Conservation (phyloP, 169 alveolate species). For the Cardiosporidium cionae region DNA sequence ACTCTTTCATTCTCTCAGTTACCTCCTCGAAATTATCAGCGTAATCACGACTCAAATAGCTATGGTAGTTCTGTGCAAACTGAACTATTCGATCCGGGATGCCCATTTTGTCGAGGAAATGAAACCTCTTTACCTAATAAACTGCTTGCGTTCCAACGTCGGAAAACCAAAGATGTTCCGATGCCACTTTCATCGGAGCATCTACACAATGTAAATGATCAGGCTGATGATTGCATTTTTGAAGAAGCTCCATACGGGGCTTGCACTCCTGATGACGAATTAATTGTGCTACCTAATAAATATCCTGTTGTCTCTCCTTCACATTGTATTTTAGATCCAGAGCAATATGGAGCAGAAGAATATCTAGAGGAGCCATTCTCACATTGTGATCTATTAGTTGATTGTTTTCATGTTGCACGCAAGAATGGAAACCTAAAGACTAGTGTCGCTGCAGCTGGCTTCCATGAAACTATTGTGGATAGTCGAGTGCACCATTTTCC, state of each 20-base stretch:
- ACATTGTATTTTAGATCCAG: neutral
- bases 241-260: too few species aligned
- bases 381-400: conserved; percentile 1
- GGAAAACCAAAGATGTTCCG: too few species aligned
- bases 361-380: neutral
- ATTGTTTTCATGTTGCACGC: conserved; percentile 1
- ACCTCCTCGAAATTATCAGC: too few species aligned
- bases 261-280: neutral
- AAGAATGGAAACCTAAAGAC: neutral
- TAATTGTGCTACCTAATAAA: neutral
- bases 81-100: too few species aligned
- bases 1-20: too few species aligned
- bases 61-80: too few species aligned
- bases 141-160: neutral
- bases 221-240: too few species aligned
- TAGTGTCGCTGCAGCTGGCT: neutral
- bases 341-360: neutral
- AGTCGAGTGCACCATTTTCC: neutral
- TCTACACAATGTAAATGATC: neutral
- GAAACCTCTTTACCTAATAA: neutral
- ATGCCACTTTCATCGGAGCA: too few species aligned
- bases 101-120: neutral
- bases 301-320: conserved; percentile 5
- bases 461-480: conserved; percentile 4
- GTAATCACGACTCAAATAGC: too few species aligned